Conservation (phyloP, 345 rosid genomes). For the Eucalyptus shirleyi region DNA sequence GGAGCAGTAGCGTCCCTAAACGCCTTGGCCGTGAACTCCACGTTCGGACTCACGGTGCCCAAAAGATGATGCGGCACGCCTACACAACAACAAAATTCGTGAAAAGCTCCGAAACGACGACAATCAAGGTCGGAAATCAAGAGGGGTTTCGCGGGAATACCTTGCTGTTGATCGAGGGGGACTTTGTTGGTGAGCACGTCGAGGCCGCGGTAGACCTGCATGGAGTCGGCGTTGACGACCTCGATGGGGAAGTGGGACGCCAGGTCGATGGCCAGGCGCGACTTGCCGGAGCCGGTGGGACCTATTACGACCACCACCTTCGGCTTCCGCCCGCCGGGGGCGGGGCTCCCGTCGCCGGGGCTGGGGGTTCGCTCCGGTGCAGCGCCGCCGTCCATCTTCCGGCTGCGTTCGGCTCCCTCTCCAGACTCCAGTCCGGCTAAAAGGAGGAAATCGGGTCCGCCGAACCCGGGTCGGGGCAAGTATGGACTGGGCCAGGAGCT, state of each 20-base stretch:
- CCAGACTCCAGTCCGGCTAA: background rate
- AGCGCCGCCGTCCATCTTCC: slow-evolving; percentile 6
- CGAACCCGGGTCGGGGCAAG: background rate
- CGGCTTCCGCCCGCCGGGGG: slow-evolving; percentile 1
- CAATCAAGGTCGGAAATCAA: background rate
- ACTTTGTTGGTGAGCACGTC: slow-evolving; percentile 88
- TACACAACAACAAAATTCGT: slow-evolving; percentile 2
- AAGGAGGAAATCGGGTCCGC: background rate
- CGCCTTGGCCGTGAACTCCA: slow-evolving; percentile 69
- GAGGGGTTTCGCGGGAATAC: slow-evolving; percentile 1
- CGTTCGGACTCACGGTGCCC: slow-evolving; percentile 53
- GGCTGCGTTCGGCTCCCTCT: background rate
- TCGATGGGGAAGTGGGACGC: slow-evolving; percentile 64
- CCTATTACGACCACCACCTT: slow-evolving; percentile 83
- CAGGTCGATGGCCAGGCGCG: slow-evolving; percentile 76
- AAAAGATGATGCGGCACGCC: slow-evolving; percentile 87
- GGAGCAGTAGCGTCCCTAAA: slow-evolving; percentile 59
- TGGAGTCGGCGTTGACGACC: slow-evolving; percentile 92
- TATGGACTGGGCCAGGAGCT: background rate
- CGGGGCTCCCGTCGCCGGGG: slow-evolving; percentile 5
- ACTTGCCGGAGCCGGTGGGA: slow-evolving; percentile 87
- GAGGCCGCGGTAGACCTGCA: slow-evolving; percentile 86
- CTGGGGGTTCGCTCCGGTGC: slow-evolving; percentile 1
- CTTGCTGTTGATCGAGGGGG: slow-evolving; percentile 52
- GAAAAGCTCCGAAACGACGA: background rate